These are phyloP conservation scores for Harringtonia lauricola DNA, from an alignment of 2,329 filamentous ascomycete genomes.

Conservation along the genomic window DNA sequence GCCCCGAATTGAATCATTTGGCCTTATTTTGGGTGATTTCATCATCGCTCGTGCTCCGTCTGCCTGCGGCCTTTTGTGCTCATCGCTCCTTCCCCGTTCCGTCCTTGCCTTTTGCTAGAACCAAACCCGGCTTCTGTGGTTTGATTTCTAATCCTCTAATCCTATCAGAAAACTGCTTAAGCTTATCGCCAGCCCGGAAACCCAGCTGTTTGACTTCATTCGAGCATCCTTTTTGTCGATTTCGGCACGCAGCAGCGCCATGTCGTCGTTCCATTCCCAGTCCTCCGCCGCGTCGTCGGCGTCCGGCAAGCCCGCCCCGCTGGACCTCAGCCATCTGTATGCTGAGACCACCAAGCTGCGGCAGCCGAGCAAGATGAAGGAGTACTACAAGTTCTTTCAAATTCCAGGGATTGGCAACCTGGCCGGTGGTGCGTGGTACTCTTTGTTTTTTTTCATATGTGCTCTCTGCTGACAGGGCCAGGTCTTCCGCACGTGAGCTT, in stretches of 20 bases:
- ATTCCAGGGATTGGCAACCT: conserved; percentile 53
- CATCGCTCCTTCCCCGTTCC: too few species aligned
- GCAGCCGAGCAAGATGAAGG: conserved; percentile 57
- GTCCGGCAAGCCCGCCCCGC: conserved; percentile 34
- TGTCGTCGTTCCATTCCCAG: too few species aligned
- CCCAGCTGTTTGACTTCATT: too few species aligned
- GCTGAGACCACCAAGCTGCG: conserved; percentile 59
- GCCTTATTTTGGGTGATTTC: too few species aligned
- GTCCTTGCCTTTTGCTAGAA: too few species aligned
- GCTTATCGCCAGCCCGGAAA: too few species aligned
- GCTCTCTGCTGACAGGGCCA: conserved; percentile 20
- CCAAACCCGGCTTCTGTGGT: too few species aligned
- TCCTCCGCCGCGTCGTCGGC: neutral
- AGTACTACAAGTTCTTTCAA: conserved; percentile 75
- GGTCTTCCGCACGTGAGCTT: conserved; percentile 70
- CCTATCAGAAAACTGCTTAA: neutral
- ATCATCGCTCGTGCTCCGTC: too few species aligned
- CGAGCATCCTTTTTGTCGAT: too few species aligned
- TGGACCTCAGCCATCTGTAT: conserved; percentile 71
- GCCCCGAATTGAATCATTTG: too few species aligned
- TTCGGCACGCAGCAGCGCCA: too few species aligned
- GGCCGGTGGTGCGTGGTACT: conserved; percentile 41
- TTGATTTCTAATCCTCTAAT: neutral
- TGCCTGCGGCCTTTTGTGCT: neutral
- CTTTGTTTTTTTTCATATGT: neutral